Percentiles rank a stretch among this genome's conserved stretches.
Evolutionary conservation across 2,329 filamentous ascomycete genomes (phyloP).

Genomic region (Aspergillus sp.): DNA sequence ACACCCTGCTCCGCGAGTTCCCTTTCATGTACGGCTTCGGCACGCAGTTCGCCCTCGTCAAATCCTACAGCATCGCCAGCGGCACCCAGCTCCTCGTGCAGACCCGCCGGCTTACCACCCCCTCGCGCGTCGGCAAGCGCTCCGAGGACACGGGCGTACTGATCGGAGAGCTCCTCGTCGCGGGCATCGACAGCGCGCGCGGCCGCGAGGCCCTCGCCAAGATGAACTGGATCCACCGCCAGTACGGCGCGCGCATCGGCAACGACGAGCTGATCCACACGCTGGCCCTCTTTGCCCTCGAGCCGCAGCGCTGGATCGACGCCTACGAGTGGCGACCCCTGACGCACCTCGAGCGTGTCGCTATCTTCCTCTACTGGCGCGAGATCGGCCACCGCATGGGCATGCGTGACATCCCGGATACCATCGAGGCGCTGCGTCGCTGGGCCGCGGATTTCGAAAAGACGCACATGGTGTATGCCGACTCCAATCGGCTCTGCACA

Average conservation of each 20-base stretch:
- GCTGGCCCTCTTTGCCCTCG: slow-evolving; percentile 3
- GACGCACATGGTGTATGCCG: slow-evolving; percentile 1
- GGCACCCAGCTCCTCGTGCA: slow-evolving; percentile 5
- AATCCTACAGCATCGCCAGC: slow-evolving; percentile 9
- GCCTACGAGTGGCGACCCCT: slow-evolving; percentile 3
- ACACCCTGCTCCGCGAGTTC: slow-evolving; percentile 3
- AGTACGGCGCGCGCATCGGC: slow-evolving; percentile 3
- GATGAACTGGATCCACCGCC: slow-evolving; percentile 9
- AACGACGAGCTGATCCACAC: slow-evolving; percentile 9
- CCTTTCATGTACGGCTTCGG: slow-evolving; percentile 8
- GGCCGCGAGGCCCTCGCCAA: slow-evolving; percentile 2
- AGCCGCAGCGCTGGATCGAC: slow-evolving; percentile 7
- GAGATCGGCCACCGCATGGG: slow-evolving; percentile 6
- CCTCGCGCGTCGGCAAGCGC: slow-evolving; percentile 4
- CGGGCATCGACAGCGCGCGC: slow-evolving; percentile 1
- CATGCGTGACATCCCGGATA: background rate
- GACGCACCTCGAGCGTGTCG: slow-evolving; percentile 3
- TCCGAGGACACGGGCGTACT: slow-evolving; percentile 6
- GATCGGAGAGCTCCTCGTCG: slow-evolving; percentile 1
- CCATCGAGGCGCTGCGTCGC: background rate
- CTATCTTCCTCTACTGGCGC: slow-evolving; percentile 3
- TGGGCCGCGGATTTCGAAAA: background rate
- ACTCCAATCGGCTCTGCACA: background rate
- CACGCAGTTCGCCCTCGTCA: slow-evolving; percentile 6
- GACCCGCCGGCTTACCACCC: slow-evolving; percentile 6